Conservation (phyloP, 2,329 filamentous ascomycete species). For the Phaeosphaeria sp. region DNA sequence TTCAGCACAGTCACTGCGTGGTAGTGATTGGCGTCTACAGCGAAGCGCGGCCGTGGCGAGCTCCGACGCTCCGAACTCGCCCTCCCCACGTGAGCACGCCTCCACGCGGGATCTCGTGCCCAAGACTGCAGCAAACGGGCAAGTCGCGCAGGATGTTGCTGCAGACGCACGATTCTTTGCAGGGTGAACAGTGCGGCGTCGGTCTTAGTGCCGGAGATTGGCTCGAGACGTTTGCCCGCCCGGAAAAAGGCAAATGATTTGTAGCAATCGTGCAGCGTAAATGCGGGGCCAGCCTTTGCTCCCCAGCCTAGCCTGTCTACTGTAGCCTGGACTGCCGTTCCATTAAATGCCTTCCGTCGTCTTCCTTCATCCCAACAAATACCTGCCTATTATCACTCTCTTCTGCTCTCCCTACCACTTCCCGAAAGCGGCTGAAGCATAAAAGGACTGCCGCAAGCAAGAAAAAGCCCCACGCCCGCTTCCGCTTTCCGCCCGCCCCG, state of each 20-base stretch:
- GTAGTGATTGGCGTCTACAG: too few species aligned
- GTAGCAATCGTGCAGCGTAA: neutral
- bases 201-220: neutral
- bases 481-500: slow-evolving; percentile 21
- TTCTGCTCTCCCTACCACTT: neutral
- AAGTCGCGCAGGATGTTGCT: neutral
- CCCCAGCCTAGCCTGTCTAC: neutral
- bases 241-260: neutral
- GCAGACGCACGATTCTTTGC: slow-evolving; percentile 23
- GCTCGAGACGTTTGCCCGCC: slow-evolving; percentile 14
- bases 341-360: slow-evolving; percentile 17
- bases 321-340: neutral
- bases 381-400: neutral
- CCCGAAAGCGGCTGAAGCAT: neutral
- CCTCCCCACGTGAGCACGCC: neutral
- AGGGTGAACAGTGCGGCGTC: slow-evolving; percentile 1
- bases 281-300: neutral
- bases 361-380: slow-evolving; percentile 11
- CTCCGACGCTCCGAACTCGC: neutral
- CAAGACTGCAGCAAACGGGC: neutral
- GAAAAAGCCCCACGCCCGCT: slow-evolving; percentile 11
- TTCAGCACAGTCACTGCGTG: too few species aligned
- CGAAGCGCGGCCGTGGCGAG: neutral
- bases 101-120: neutral
- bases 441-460: neutral